Percentiles rank a stretch among this genome's conserved stretches.
These are phyloP conservation scores for Sanghuangporus weigelae DNA, from an alignment of 1,284 basidiomycete genomes.

Conservation along the genomic window DNA sequence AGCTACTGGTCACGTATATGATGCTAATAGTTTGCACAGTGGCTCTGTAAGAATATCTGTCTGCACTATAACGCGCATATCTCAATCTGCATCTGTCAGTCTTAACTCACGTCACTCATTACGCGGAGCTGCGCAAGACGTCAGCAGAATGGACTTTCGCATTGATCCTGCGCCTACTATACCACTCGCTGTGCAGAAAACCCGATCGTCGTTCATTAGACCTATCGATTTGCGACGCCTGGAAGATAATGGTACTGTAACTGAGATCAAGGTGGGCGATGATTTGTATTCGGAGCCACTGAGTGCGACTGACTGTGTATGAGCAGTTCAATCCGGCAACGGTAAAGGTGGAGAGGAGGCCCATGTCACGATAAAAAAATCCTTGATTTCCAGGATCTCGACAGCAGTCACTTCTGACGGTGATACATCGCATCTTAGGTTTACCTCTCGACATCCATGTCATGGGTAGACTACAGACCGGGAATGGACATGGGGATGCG, in stretches of 20 bases:
- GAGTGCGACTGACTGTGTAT: background rate
- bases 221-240: background rate
- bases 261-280: background rate
- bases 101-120: constrained; percentile 4
- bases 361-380: no score
- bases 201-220: background rate
- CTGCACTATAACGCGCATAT: background rate
- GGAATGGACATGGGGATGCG: no score
- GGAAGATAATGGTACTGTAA: background rate
- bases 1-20: background rate
- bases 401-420: no score
- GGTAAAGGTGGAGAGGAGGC: background rate
- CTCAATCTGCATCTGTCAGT: background rate
- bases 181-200: background rate
- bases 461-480: no score
- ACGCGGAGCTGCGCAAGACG: constrained; percentile 1
- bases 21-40: background rate
- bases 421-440: no score
- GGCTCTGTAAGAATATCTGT: background rate
- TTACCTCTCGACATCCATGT: no score
- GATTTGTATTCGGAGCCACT: background rate
- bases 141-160: constrained; percentile 2
- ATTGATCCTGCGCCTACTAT: background rate
- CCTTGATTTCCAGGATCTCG: no score
- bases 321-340: background rate